Evolutionary conservation across 805 yeast species (phyloP).

Genomic region (Lachancea kluyveri): DNA sequence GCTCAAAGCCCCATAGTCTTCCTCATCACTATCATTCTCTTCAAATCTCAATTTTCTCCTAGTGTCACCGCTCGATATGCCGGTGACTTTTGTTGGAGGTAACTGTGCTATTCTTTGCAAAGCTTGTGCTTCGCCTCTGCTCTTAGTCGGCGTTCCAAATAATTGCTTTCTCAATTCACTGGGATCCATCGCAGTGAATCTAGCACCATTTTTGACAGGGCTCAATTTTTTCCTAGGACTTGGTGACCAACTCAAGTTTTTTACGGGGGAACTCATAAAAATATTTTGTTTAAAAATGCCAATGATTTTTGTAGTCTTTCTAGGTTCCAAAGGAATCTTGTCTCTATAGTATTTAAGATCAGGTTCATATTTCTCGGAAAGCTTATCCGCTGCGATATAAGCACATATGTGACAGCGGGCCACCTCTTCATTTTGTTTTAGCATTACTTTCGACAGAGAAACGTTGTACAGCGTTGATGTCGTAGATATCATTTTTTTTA

Average conservation of each 20-base stretch:
- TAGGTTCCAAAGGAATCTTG: constrained; percentile 53
- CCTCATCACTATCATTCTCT: constrained; percentile 14
- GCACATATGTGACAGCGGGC: constrained; percentile 69
- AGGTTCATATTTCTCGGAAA: constrained; percentile 33
- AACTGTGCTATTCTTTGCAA: constrained; percentile 7
- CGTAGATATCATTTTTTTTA: constrained; percentile 23
- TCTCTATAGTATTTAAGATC: constrained; percentile 44
- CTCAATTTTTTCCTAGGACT: constrained; percentile 24
- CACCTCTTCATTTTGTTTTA: constrained; percentile 50
- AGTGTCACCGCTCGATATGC: constrained; percentile 1
- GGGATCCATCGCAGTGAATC: constrained; percentile 27
- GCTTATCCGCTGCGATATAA: constrained; percentile 48
- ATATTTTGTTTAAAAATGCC: constrained; percentile 40
- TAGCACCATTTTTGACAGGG: constrained; percentile 18
- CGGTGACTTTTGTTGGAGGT: constrained; percentile 5
- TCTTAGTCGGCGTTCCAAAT: constrained; percentile 25
- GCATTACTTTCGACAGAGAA: constrained; percentile 45
- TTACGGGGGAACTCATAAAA: constrained; percentile 29
- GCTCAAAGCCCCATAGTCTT: constrained; percentile 15
- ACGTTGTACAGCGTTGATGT: constrained; percentile 38
- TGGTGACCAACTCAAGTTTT: constrained; percentile 26
- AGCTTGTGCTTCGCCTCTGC: not conserved
- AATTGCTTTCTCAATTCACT: constrained; percentile 21
- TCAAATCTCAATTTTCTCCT: constrained; percentile 32
- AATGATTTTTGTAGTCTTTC: constrained; percentile 36